These are phyloP conservation scores for Clonostachys solani DNA, from an alignment of 2,329 filamentous ascomycete genomes.

Conservation along the genomic window DNA sequence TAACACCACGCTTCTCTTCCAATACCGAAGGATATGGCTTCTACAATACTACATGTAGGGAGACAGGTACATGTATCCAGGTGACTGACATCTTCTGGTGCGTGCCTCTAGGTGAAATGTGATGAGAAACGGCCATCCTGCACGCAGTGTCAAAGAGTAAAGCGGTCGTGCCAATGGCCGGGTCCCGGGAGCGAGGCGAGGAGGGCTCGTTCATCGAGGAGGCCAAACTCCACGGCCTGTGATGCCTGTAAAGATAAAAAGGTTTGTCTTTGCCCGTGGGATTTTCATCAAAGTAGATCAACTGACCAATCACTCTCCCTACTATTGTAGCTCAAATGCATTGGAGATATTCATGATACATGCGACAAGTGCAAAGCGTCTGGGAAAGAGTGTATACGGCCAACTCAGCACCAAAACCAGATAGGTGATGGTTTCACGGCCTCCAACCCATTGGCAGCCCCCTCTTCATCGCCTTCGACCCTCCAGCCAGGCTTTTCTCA, in stretches of 20 bases:
- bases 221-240: not conserved
- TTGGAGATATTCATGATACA: not conserved
- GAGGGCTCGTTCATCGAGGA: not conserved
- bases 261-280: not conserved
- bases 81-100: not conserved
- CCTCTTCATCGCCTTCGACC: too few relatives aligned
- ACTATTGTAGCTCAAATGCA: not conserved
- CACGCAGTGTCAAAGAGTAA: not conserved
- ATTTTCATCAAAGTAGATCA: too few relatives aligned
- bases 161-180: not conserved
- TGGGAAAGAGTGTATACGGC: not conserved
- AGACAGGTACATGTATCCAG: not conserved
- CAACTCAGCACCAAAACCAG: not conserved
- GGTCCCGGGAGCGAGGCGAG: not conserved
- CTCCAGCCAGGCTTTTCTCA: too few relatives aligned
- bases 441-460: too few relatives aligned
- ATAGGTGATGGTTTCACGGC: too few relatives aligned
- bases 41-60: not conserved
- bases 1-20: too few relatives aligned
- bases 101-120: not conserved
- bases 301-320: not conserved
- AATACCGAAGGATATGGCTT: too few relatives aligned
- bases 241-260: not conserved
- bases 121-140: not conserved
- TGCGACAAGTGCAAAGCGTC: conserved; percentile 3